Evolutionary conservation across 2,329 filamentous ascomycete species (phyloP).

Genomic region (Alternaria tenuissima): DNA sequence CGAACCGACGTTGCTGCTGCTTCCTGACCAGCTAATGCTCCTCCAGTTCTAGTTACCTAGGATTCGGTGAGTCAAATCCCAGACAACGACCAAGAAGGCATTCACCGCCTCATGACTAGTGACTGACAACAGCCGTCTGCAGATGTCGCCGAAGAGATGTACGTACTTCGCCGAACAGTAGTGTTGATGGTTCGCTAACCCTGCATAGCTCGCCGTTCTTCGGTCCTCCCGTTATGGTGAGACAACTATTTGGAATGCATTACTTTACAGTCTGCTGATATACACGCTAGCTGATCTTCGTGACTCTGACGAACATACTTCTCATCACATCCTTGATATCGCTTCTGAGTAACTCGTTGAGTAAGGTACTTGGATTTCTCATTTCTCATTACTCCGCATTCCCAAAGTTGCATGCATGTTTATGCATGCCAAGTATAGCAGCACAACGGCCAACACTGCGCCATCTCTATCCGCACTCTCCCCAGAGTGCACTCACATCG

Average conservation of each 20-base stretch:
- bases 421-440: constrained; percentile 27
- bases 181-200: constrained; percentile 20
- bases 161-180: constrained; percentile 10
- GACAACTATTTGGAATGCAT: constrained; percentile 20
- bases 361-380: constrained; percentile 56
- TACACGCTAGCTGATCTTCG: constrained; percentile 68
- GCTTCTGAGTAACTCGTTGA: constrained; percentile 79
- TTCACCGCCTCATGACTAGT: constrained; percentile 18
- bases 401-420: constrained; percentile 19
- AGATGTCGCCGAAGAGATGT: constrained; percentile 59
- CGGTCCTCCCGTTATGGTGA: constrained; percentile 62
- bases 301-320: constrained; percentile 79
- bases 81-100: not conserved
- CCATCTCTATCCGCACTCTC: constrained; percentile 24
- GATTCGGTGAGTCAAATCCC: constrained; percentile 65
- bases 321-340: constrained; percentile 81
- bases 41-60: constrained; percentile 69
- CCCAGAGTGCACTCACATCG: not conserved
- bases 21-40: constrained; percentile 3
- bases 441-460: constrained; percentile 31
- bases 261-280: constrained; percentile 37
- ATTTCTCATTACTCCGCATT: constrained; percentile 25
- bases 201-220: constrained; percentile 57
- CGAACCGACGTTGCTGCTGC: not conserved
- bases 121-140: constrained; percentile 32